Evolutionary conservation across 1,139 yeast species (phyloP), one percentile per base, ranked within the genome.

Genomic region (Scheffersomyces quercinus): DNA sequence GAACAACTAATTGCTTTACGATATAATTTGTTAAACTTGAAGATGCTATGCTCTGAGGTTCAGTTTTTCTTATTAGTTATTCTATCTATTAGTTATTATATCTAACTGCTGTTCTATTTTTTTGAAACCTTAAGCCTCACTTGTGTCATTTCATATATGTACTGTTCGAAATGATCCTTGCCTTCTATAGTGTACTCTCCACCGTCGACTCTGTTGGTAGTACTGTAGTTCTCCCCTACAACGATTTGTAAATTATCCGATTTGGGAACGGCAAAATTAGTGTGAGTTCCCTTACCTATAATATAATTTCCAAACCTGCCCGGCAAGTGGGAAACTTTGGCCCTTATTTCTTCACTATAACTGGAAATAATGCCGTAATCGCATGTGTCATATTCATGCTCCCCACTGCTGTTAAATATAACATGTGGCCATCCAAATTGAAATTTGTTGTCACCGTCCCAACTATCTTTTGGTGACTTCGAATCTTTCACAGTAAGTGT

Each of bases 21-120:
- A 16, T 16, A 16, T 16, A 16, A 16, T 1, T 5, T 4, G 20
- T 4, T 5, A 3, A 16, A 20, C 26, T 6, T 20, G 26, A 20
- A 20, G 8, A 20, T 20, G 49, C 35, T 56, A 46, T 40, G 67
- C 56, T 29, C 67, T 58, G 64, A 69, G 66, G 49, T 67, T 68
- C 72, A 66, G 65, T 29, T 34, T 53, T 39, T 26, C 16, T 3
- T 13, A 13, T 13, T 13, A 13, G 14, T 13, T 13, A 13, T 13
- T 13, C 14, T 13, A 13, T 13, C 3, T 13, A 13, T 2, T 13
- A 13, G 14, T 13, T 13, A 13, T 13, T 13, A 13, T 14, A 7
- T 3, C 20, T 20, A 20, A 20, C 7, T 5, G 8, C 26, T 6
- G 2, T 20, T 20, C 26, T 5, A 20, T 20, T 8, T 6, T 20